Percentiles rank a stretch among this genome's conserved stretches.
phyloP scores from a whole-genome alignment of 2,329 filamentous ascomycete species.

The Ciborinia camelliae region DNA sequence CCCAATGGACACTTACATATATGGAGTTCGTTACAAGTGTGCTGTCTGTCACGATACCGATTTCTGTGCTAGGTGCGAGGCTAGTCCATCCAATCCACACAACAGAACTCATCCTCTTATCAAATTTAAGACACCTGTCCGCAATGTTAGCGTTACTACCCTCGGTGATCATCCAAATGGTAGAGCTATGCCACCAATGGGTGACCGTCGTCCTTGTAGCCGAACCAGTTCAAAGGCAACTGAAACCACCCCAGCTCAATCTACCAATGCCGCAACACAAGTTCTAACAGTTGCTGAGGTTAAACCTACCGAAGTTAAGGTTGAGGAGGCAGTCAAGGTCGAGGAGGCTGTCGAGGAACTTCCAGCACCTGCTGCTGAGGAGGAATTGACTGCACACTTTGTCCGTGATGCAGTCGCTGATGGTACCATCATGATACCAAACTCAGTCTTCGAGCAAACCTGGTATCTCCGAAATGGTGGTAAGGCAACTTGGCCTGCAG shows the following conservation, averaged over 20 bases:
- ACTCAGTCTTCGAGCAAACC: constrained; percentile 77
- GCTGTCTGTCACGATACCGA: constrained; percentile 92
- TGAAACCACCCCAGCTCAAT: constrained; percentile 47
- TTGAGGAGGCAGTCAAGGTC: constrained; percentile 26
- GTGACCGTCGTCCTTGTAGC: constrained; percentile 51
- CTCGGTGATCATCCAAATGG: constrained; percentile 72
- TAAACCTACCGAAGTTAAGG: constrained; percentile 55
- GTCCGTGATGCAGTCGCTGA: constrained; percentile 76
- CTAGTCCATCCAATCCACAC: constrained; percentile 76
- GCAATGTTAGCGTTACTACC: constrained; percentile 82
- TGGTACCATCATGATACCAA: constrained; percentile 67
- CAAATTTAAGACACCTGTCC: constrained; percentile 92
- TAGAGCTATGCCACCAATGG: constrained; percentile 63
- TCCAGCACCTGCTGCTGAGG: constrained; percentile 31
- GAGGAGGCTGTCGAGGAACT: constrained; percentile 31
- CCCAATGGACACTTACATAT: constrained; percentile 66
- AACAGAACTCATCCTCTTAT: constrained; percentile 96
- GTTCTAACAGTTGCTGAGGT: constrained; percentile 73
- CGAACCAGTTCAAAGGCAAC: constrained; percentile 48
- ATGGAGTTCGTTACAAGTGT: constrained; percentile 91
- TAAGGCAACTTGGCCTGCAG: constrained; percentile 74
- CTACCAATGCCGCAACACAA: constrained; percentile 52
- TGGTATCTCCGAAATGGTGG: constrained; percentile 91
- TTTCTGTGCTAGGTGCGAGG: constrained; percentile 93
- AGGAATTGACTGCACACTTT: constrained; percentile 62